Base-by-base conservation (phyloP, 2,329 filamentous ascomycete species). In the Acephala macrosclerotiorum region DNA sequence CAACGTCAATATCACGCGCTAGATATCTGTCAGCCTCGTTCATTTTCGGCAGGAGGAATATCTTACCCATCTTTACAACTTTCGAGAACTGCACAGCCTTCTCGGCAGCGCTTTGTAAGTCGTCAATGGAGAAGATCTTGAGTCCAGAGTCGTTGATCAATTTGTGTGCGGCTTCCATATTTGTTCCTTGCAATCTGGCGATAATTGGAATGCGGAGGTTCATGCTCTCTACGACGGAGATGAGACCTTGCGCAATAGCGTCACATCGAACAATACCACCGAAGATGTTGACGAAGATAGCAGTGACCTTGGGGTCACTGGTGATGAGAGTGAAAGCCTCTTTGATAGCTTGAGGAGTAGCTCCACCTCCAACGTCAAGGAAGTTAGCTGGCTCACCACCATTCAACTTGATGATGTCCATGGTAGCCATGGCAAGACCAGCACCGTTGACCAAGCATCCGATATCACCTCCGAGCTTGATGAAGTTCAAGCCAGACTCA, bases 361-460 rank as follows among this genome's bases (percentile, higher is more conserved):
- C 96, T 85, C 96, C 96, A 80, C 96, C 96, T 78, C 96, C 96
- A 74, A 99, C 96, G 80, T 99, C 96, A 75, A 99, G 87, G 90
- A 99, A 99, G 89, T 99, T 99, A 75, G 96, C 96, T 69, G 96
- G 96, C 78, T 89, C 85, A 71, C 96, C 96, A 75, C 96, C 96
- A 84, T 98, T 99, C 70, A 99, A 89, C 89, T 99, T 98, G 88
- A 99, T 99, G 81, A 99, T 98, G 82, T 99, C 96, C 96, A 99
- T 99, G 80, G 96, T 99, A 70, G 96, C 96, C 96, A 99, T 99
- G 83, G 96, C 96, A 73, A 99, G 91, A 84, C 96, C 96, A 76
- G 96, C 96, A 80, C 96, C 96, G 85, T 99, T 99, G 85, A 99
- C 96, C 75, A 98, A 87, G 86, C 96, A 99, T 82, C 96, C 96